Percentiles rank a stretch among this genome's conserved stretches.
phyloP scores from a whole-genome alignment of 2,329 filamentous ascomycete species.

The Xylaria hypoxylon region DNA sequence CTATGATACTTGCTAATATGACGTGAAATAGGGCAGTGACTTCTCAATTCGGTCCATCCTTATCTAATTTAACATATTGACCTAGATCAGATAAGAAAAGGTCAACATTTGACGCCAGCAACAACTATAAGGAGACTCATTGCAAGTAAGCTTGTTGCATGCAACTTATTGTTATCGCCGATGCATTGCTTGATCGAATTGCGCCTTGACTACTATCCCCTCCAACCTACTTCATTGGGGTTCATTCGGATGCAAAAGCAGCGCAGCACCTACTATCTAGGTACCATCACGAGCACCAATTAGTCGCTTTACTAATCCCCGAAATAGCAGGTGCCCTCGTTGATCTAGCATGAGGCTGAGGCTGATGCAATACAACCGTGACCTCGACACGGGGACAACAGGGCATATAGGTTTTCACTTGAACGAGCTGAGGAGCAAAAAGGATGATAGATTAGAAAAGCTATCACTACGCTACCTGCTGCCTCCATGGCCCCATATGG shows the following conservation, averaged over 20 bases:
- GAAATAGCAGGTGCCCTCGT: conserved; percentile 26
- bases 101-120: conserved; percentile 25
- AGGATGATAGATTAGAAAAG: too few relatives aligned
- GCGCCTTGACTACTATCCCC: neutral
- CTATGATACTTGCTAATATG: neutral
- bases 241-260: conserved; percentile 6
- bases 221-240: conserved; percentile 32
- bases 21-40: neutral
- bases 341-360: conserved; percentile 29
- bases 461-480: too few relatives aligned
- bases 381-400: conserved; percentile 11
- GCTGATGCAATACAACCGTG: neutral
- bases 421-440: too few relatives aligned
- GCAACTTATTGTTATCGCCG: neutral
- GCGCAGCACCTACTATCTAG: neutral
- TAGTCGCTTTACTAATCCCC: neutral
- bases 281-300: conserved; percentile 13
- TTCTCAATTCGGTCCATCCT: neutral
- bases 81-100: neutral
- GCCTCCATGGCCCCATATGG: too few relatives aligned
- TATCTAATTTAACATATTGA: neutral
- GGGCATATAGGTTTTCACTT: too few relatives aligned
- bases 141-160: conserved; percentile 7
- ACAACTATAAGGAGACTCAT: neutral
- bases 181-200: neutral